Conservation (phyloP, 2,329 filamentous ascomycete genomes). For the Plectosphaerella sp. region DNA sequence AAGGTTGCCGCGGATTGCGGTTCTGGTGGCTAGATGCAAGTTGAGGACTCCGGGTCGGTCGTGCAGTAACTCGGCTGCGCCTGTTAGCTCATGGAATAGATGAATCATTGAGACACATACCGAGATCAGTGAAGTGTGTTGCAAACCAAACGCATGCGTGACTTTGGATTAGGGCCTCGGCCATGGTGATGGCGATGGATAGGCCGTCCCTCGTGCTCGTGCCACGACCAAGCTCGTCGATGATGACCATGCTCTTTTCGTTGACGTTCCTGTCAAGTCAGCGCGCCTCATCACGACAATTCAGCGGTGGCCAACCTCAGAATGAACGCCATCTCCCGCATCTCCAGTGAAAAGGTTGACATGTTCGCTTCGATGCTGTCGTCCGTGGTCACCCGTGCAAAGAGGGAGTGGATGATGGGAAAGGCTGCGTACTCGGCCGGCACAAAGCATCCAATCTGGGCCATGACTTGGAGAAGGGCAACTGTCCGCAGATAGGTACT, state of each 20-base stretch:
- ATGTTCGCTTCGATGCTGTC: constrained; percentile 87
- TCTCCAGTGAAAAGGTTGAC: constrained; percentile 90
- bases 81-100: neutral
- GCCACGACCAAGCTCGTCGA: constrained; percentile 89
- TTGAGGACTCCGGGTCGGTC: constrained; percentile 77
- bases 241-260: constrained; percentile 69
- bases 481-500: constrained; percentile 89
- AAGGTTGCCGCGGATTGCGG: constrained; percentile 41
- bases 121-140: constrained; percentile 83
- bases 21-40: constrained; percentile 72
- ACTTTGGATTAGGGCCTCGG: constrained; percentile 79
- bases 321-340: constrained; percentile 95
- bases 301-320: constrained; percentile 43
- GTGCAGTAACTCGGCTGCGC: constrained; percentile 61
- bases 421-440: constrained; percentile 82
- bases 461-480: constrained; percentile 85
- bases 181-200: constrained; percentile 83
- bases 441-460: constrained; percentile 86
- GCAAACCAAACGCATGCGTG: constrained; percentile 84
- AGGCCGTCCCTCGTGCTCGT: constrained; percentile 87
- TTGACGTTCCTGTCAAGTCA: constrained; percentile 60
- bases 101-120: constrained; percentile 23
- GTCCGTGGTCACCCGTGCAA: constrained; percentile 81
- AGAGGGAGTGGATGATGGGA: constrained; percentile 75
- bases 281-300: neutral